phyloP scores from a whole-genome alignment of 306 rosid species.

The Vigna trinervia region DNA sequence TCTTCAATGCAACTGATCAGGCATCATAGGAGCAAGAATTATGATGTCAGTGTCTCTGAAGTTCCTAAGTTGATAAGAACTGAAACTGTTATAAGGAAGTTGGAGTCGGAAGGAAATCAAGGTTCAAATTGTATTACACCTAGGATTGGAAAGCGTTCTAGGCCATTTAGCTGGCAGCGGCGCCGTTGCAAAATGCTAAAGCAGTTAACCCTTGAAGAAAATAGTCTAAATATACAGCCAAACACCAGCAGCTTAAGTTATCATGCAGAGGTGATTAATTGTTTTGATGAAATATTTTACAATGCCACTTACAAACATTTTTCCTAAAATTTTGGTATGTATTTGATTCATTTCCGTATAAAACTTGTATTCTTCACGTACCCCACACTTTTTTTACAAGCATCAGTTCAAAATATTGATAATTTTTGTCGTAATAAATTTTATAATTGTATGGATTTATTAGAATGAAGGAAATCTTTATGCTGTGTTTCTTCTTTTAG shows the following conservation, averaged over 20 bases:
- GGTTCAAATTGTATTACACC: slow-evolving; percentile 41
- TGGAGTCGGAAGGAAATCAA: slow-evolving; percentile 44
- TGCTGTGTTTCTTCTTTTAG: slow-evolving; percentile 1
- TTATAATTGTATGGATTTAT: slow-evolving; percentile 27
- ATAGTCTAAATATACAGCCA: slow-evolving; percentile 27
- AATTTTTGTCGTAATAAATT: not conserved
- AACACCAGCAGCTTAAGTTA: slow-evolving; percentile 38
- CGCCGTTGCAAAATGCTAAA: slow-evolving; percentile 55
- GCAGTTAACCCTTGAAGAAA: slow-evolving; percentile 49
- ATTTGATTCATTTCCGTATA: slow-evolving; percentile 11
- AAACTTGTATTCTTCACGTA: slow-evolving; percentile 4
- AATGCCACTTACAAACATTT: slow-evolving; percentile 10
- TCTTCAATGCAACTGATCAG: slow-evolving; percentile 40
- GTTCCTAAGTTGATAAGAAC: slow-evolving; percentile 39
- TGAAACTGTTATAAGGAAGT: slow-evolving; percentile 17
- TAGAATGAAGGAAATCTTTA: slow-evolving; percentile 17
- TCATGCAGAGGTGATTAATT: slow-evolving; percentile 54
- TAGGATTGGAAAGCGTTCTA: slow-evolving; percentile 59
- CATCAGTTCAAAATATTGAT: slow-evolving; percentile 3
- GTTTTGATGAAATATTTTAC: slow-evolving; percentile 36
- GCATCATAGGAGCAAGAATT: slow-evolving; percentile 36
- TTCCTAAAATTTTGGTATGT: slow-evolving; percentile 15
- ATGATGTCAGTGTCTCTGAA: slow-evolving; percentile 42
- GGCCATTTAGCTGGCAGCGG: slow-evolving; percentile 84
- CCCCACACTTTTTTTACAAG: slow-evolving; percentile 7